Evolutionary conservation across 495 filamentous ascomycete species (phyloP).

Genomic region (Tuber brumale): DNA sequence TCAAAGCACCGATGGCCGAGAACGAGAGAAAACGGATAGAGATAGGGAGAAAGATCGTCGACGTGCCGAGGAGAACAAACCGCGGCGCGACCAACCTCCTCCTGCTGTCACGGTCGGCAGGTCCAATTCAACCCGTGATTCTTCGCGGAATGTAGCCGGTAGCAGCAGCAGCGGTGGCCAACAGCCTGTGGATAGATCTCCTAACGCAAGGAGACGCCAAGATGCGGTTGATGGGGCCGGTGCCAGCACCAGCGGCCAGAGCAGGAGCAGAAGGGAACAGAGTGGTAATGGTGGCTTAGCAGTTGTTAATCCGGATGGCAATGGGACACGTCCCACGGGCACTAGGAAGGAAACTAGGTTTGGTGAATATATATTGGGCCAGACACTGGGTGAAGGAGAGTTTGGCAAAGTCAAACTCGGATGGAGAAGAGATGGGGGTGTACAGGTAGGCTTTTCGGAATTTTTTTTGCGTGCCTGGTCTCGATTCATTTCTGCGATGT

Average conservation of each 20-base stretch:
- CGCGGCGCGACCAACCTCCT: conserved; percentile 27
- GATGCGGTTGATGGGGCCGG: conserved; percentile 33
- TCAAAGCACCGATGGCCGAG: conserved; percentile 36
- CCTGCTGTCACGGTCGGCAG: conserved; percentile 28
- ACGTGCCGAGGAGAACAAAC: conserved; percentile 32
- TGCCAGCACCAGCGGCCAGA: conserved; percentile 26
- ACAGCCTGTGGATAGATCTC: conserved; percentile 23
- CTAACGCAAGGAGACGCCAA: conserved; percentile 31
- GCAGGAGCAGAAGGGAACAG: conserved; percentile 23
- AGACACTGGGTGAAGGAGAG: conserved; percentile 96
- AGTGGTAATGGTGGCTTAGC: conserved; percentile 25
- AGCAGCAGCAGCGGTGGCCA: conserved; percentile 22
- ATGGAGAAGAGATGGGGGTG: conserved; percentile 94
- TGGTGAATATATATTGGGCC: conserved; percentile 88
- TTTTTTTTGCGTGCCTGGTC: background rate
- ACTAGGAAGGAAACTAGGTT: conserved; percentile 74
- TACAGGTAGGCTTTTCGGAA: conserved; percentile 52
- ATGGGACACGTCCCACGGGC: conserved; percentile 35
- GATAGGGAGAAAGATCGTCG: conserved; percentile 38
- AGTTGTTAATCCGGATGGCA: conserved; percentile 34
- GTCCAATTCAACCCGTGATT: conserved; percentile 37
- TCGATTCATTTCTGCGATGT: background rate
- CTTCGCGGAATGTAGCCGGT: conserved; percentile 22
- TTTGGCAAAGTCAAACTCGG: conserved; percentile 99
- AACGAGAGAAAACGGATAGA: conserved; percentile 29